phyloP scores from a whole-genome alignment of 768 basidiomycete genomes.

The Pisolithus microcarpus region DNA sequence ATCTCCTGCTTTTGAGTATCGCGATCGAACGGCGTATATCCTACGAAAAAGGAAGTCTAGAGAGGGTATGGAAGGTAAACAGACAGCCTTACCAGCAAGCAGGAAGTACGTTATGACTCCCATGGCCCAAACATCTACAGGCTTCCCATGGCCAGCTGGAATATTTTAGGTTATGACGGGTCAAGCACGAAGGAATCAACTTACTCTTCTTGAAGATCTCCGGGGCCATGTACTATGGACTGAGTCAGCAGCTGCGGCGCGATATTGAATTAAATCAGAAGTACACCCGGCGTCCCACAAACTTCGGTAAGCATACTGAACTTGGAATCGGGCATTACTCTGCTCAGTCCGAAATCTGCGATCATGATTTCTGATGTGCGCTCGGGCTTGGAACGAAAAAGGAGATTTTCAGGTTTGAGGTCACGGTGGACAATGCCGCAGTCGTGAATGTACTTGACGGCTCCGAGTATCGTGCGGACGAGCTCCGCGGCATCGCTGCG shows the following conservation, averaged over 20 bases:
- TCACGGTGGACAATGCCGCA: conserved; percentile 94
- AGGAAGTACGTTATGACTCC: conserved; percentile 98
- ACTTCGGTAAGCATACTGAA: conserved; percentile 86
- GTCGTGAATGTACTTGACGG: conserved; percentile 88
- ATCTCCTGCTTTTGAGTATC: conserved; percentile 85
- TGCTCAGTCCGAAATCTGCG: conserved; percentile 91
- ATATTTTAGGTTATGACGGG: background rate
- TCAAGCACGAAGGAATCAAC: conserved; percentile 15
- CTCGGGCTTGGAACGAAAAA: conserved; percentile 85
- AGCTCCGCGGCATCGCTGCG: conserved; percentile 84
- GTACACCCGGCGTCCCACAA: conserved; percentile 86
- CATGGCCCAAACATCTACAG: conserved; percentile 96
- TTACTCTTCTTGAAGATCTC: conserved; percentile 90
- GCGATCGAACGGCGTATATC: conserved; percentile 96
- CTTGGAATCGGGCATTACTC: conserved; percentile 87
- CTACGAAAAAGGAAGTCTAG: conserved; percentile 24
- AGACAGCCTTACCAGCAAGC: conserved; percentile 47
- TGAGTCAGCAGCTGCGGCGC: conserved; percentile 2
- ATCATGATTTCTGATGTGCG: conserved; percentile 89
- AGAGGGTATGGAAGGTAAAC: background rate
- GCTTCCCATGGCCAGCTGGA: conserved; percentile 84
- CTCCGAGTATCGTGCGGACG: conserved; percentile 76
- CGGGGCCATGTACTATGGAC: conserved; percentile 78
- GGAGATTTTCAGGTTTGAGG: conserved; percentile 94
- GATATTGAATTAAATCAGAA: conserved; percentile 15